These are phyloP conservation scores for Venturia nashicola DNA, from an alignment of 2,329 filamentous ascomycete genomes.

Conservation along the genomic window DNA sequence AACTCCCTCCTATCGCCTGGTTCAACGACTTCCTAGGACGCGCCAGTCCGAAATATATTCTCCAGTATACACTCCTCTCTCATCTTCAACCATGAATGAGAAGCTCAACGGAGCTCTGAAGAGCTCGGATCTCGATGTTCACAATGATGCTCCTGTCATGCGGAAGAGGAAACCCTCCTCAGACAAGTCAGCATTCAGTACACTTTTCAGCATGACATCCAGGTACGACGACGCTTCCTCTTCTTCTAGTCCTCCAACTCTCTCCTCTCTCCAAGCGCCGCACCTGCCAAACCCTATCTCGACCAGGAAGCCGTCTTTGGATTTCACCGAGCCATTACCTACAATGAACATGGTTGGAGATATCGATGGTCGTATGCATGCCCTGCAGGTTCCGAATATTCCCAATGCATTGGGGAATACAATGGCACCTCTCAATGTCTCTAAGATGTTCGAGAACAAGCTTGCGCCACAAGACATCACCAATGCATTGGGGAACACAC, in stretches of 20 bases:
- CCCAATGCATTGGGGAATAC: background rate
- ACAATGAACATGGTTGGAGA: conserved; percentile 2
- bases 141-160: background rate
- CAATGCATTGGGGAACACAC: background rate
- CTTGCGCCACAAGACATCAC: background rate
- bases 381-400: background rate
- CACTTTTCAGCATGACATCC: conserved; percentile 20
- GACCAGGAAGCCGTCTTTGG: background rate
- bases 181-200: background rate
- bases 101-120: conserved; percentile 6
- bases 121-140: background rate
- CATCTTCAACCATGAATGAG: background rate
- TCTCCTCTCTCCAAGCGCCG: background rate
- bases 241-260: background rate
- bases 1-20: background rate
- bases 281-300: background rate
- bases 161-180: conserved; percentile 1
- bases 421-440: conserved; percentile 5
- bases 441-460: conserved; percentile 5
- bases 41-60: background rate
- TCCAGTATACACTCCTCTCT: background rate
- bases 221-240: conserved; percentile 16
- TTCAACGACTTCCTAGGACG: background rate
- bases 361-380: background rate
- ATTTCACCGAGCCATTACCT: background rate